Base-by-base conservation (phyloP, 202 grass and related monocot genomes). In the Schoenoplectus triqueter region DNA sequence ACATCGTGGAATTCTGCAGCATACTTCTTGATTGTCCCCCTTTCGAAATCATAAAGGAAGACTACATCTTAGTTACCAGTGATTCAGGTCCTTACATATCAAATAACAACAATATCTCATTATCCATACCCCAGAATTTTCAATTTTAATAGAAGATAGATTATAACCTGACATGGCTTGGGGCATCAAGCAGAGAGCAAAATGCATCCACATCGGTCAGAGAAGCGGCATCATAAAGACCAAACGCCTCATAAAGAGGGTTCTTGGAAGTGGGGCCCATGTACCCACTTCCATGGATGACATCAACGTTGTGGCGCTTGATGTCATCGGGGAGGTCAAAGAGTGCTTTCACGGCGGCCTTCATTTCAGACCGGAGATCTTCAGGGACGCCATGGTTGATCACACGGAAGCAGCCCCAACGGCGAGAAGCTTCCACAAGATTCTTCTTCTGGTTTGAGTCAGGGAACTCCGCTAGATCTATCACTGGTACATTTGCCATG, bases 211-310 rank as follows among this genome's bases (percentile, higher is more conserved):
- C 86, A 84, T 93, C 91, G 83, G 89, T 66, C 3, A 78, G 61
- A 8, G 56, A 78, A 39, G 89, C 87, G 55, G 91, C 88, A 64
- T 96, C 89, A 66, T 81, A 83, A 48, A 96, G 87, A 14, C 94
- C 91, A 57, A 96, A 91, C 17, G 94, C 64, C 84, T 93, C 91
- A 55, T 93, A 96, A 69, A 96, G 88, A 47, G 91, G 94, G 82
- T 93, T 93, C 73, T 73, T 76, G 5, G 87, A 7, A 80, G 87
- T 78, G 81, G 94, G 91, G 3, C 82, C 66, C 66, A 90, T 72
- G 73, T 96, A 96, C 22, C 94, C 94, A 77, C 94, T 96, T n/a
- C 91, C 94, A 19, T 77, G 63, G 74, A 97, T 89, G 91, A 89
- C 68, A 49, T 90, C 88, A 66, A 68, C 22, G 82, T 93, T 97